Evolutionary conservation across 192 early-diverging fungal species (phyloP).

Genomic region (Gonapodya sp.): DNA sequence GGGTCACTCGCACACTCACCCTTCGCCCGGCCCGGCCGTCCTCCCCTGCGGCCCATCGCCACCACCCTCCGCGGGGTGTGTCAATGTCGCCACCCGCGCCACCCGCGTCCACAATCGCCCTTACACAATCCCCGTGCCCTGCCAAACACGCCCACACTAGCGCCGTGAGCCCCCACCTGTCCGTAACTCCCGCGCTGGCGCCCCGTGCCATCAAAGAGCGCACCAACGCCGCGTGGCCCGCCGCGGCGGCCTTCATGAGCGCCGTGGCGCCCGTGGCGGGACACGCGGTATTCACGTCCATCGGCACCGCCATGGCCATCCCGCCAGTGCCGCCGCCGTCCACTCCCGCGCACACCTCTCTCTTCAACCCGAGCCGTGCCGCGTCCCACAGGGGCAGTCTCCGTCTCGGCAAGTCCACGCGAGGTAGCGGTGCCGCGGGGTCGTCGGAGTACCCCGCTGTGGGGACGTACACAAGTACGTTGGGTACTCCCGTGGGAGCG

Average conservation of each 20-base stretch:
- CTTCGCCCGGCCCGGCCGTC: neutral
- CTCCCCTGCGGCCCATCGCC: neutral
- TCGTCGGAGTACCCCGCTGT: neutral
- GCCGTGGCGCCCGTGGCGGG: neutral
- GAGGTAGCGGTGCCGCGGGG: neutral
- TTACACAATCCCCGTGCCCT: neutral
- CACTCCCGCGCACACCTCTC: too few species aligned
- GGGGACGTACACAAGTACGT: neutral
- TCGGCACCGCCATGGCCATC: neutral
- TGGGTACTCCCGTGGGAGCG: neutral
- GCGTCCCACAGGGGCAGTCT: neutral
- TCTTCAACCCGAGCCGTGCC: neutral
- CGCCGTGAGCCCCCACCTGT: neutral
- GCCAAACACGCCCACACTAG: neutral
- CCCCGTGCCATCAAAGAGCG: neutral
- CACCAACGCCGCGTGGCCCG: neutral
- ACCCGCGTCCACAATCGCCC: neutral
- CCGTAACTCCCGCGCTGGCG: neutral
- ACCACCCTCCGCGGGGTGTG: neutral
- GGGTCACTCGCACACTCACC: conserved; percentile 15
- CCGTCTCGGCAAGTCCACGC: neutral
- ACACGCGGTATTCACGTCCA: neutral
- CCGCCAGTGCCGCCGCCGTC: too few species aligned
- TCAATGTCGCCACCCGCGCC: neutral
- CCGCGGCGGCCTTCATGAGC: neutral